Evolutionary conservation across 2,329 filamentous ascomycete species (phyloP), one percentile per base, ranked within the genome.

Genomic region (Hypoxylon sp.): DNA sequence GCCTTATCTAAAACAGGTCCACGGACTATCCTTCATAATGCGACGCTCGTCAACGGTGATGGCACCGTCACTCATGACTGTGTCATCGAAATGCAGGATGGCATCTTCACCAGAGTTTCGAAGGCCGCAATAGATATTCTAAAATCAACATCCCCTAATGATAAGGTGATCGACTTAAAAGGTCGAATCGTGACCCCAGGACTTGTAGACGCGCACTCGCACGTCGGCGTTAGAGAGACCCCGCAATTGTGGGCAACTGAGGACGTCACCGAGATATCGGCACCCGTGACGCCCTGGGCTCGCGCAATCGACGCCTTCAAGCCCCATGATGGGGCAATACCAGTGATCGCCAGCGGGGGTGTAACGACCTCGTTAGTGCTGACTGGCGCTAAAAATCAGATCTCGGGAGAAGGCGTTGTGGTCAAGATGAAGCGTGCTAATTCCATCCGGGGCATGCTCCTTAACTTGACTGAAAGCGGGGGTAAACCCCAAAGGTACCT

Each of bases 11-110:
- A 55, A 17, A 13, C n/a, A 7, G 55, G 69, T 4, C 10, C 24
- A 29, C 67, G 69, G 15, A 72, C 51, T 6, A 63, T 77, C 5
- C 48, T 76, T 15, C 65, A 69, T 19, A 76, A 77, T 67, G 74
- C 68, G 8, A 77, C 75, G 24, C 69, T 77, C 21, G 68, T 75
- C 39, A 67, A 77, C 37, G 75, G 75, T 6, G 74, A 75, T 46
- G 62, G 62, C 35, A 67, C 68, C 11, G 54, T 72, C 15, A 57
- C 63, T n/a, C 61, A 55, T 13, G 62, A 71, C 5, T 71, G 73
- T n/a, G 67, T 68, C 24, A 71, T 77, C 39, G 60, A 72, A 11
- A 68, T 76, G 19, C 67, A 67, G 35, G 47, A 69, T 31, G 74
- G 72, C 2, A 73, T 75, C 13, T 68, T 75, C 21, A 71, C 62